These are phyloP conservation scores for Thelonectria olida DNA, from an alignment of 2,329 filamentous ascomycete genomes.

Conservation along the genomic window DNA sequence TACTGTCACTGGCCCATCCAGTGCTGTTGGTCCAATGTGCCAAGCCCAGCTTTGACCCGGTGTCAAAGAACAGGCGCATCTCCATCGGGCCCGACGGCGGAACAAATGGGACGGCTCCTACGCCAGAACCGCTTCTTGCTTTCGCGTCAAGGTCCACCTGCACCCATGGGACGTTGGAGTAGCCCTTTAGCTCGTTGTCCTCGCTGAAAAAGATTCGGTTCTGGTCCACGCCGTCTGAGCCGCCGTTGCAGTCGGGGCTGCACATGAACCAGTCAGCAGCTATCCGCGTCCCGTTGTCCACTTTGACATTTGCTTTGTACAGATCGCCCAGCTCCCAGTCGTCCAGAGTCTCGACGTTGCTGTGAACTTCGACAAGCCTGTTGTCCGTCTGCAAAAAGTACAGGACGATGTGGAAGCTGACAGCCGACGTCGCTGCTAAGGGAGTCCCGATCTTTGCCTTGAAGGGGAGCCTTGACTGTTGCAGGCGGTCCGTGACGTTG, in stretches of 20 bases:
- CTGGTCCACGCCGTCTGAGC: neutral
- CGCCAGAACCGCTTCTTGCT: neutral
- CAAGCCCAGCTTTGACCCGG: neutral
- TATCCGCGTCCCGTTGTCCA: neutral
- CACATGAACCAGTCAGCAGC: slow-evolving; percentile 1
- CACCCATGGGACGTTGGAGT: neutral
- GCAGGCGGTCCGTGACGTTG: neutral
- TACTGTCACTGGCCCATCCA: neutral
- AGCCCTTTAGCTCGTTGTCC: neutral
- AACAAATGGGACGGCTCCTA: neutral
- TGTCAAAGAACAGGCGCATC: slow-evolving; percentile 3
- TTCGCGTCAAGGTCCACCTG: neutral
- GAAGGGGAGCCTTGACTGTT: neutral
- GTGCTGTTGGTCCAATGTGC: neutral
- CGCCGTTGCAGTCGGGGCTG: neutral
- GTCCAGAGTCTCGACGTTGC: neutral
- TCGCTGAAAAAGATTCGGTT: neutral
- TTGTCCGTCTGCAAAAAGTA: neutral
- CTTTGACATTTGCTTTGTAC: neutral
- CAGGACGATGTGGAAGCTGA: neutral
- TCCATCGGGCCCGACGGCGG: neutral
- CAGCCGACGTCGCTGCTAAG: neutral
- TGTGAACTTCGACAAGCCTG: neutral
- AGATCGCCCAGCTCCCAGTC: neutral
- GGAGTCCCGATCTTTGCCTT: neutral